These are phyloP conservation scores for Nosema muscidifuracis DNA, from an alignment of 371 early-diverging fungal genomes.

Conservation along the genomic window DNA sequence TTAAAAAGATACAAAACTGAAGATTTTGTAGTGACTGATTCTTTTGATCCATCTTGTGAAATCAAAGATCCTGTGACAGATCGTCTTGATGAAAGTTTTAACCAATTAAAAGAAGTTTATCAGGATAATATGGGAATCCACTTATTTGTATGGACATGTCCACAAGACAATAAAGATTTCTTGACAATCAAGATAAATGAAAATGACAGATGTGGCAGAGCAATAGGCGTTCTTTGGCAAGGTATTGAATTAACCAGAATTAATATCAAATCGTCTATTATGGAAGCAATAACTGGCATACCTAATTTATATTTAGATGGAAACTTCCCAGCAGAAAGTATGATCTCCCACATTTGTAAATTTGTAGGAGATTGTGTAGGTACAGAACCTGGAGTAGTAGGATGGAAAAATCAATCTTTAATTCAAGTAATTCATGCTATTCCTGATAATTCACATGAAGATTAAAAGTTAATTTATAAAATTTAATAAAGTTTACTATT, in stretches of 20 bases:
- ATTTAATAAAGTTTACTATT: not conserved
- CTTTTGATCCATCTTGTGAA: slow-evolving; percentile 54
- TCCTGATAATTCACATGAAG: not conserved
- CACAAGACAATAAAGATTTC: not conserved
- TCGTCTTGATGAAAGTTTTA: slow-evolving; percentile 29
- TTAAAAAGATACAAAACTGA: slow-evolving; percentile 30
- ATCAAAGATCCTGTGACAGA: slow-evolving; percentile 28
- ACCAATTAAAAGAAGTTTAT: slow-evolving; percentile 11
- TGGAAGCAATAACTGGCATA: slow-evolving; percentile 48
- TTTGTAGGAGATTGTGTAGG: slow-evolving; percentile 36
- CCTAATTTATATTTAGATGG: slow-evolving; percentile 34
- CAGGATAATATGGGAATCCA: slow-evolving; percentile 50
- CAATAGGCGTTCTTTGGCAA: slow-evolving; percentile 50
- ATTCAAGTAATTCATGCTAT: slow-evolving; percentile 7
- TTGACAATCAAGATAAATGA: slow-evolving; percentile 2
- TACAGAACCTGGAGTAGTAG: slow-evolving; percentile 10
- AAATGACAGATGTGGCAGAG: slow-evolving; percentile 47
- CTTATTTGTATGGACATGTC: slow-evolving; percentile 48
- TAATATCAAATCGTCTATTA: slow-evolving; percentile 45
- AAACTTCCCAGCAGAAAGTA: not conserved
- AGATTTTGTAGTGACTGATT: slow-evolving; percentile 9
- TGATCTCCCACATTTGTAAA: slow-evolving; percentile 13
- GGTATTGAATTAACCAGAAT: slow-evolving; percentile 46
- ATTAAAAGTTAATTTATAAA: not conserved
- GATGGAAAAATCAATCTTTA: not conserved